phyloP scores from a whole-genome alignment of 148 eudicot genomes.

The Camellia sinensis region DNA sequence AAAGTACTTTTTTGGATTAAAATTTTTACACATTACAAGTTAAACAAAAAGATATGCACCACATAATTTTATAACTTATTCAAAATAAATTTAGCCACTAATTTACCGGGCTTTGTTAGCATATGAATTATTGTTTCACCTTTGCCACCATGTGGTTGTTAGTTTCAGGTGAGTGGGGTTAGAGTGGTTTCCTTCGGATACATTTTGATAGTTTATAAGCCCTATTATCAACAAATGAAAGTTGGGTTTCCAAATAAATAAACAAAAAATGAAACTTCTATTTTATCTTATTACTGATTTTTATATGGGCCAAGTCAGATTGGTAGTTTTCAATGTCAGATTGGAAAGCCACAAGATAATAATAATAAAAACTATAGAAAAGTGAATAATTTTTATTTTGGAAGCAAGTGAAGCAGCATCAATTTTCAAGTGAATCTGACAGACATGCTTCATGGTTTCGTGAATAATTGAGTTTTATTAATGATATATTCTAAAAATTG shows the following conservation, averaged over 20 bases:
- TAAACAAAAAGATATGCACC: too few relatives aligned
- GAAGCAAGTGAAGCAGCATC: background rate
- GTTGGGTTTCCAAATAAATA: slow-evolving; percentile 17
- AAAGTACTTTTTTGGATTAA: too few relatives aligned
- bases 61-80: too few relatives aligned
- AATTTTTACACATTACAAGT: too few relatives aligned
- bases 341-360: background rate
- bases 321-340: slow-evolving; percentile 31
- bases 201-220: background rate
- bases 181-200: background rate
- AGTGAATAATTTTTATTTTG: background rate
- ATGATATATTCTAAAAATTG: slow-evolving; percentile 8
- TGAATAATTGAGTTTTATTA: slow-evolving; percentile 7
- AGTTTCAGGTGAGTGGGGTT: background rate
- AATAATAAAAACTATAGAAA: background rate
- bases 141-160: background rate
- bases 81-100: too few relatives aligned
- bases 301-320: slow-evolving; percentile 9
- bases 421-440: background rate
- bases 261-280: slow-evolving; percentile 41
- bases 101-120: background rate
- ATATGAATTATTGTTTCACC: background rate
- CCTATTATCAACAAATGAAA: background rate
- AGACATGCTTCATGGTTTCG: slow-evolving; percentile 8
- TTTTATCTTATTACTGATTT: slow-evolving; percentile 35